phyloP scores from a whole-genome alignment of 495 filamentous ascomycete species.

The Hapsidospora chrysogenum region DNA sequence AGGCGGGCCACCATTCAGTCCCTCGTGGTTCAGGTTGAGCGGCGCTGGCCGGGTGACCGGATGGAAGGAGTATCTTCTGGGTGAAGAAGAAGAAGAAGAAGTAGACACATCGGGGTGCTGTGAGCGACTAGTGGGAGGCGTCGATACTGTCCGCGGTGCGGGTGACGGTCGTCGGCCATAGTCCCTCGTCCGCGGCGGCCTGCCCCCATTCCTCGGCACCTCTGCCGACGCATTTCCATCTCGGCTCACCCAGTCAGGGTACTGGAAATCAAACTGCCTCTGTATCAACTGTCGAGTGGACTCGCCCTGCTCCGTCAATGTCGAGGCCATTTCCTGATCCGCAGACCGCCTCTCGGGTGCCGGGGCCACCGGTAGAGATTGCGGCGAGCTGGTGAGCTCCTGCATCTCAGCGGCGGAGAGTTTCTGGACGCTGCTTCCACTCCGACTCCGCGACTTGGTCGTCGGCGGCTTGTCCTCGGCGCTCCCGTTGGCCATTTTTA shows the following conservation, averaged over 20 bases:
- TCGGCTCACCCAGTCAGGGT: background rate
- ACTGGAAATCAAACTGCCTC: background rate
- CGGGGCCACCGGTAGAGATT: constrained; percentile 19
- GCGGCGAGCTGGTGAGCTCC: constrained; percentile 26
- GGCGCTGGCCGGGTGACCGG: constrained; percentile 10
- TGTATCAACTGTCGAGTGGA: background rate
- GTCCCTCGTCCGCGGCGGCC: too few relatives aligned
- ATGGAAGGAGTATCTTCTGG: constrained; percentile 15
- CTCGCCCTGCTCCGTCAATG: background rate
- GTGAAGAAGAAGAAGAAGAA: background rate
- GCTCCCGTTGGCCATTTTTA: background rate
- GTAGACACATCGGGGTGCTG: background rate
- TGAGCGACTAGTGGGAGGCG: constrained; percentile 2
- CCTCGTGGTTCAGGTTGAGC: constrained; percentile 13
- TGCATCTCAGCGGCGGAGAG: constrained; percentile 33
- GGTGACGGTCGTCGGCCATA: background rate
- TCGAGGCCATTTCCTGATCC: background rate
- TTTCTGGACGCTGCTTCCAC: constrained; percentile 17
- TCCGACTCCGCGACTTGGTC: background rate
- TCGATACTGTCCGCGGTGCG: constrained; percentile 1
- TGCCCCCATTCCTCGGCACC: too few relatives aligned
- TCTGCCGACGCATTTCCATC: background rate
- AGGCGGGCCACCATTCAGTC: constrained; percentile 5
- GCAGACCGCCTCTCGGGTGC: background rate
- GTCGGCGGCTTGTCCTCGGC: background rate